Conservation (phyloP, 768 basidiomycete species). For the Candolleomyces eurysporus region DNA sequence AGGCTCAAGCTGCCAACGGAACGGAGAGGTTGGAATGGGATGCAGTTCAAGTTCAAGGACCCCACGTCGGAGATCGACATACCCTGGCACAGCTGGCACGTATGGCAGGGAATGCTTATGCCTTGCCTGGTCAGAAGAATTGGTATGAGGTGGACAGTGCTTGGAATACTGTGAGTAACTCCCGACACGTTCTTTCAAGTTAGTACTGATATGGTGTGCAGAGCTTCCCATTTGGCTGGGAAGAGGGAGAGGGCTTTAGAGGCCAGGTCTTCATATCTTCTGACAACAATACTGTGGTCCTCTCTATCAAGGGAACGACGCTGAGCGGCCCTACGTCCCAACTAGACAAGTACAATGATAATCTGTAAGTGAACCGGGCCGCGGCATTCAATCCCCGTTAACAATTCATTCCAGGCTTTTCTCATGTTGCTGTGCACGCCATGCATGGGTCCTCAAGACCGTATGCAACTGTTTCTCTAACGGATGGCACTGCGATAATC, state of each 20-base stretch:
- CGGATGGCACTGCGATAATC: conserved; percentile 70
- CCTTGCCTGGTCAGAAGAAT: conserved; percentile 59
- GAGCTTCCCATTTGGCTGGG: conserved; percentile 84
- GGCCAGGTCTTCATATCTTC: conserved; percentile 85
- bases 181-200: conserved; percentile 18
- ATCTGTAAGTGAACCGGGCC: conserved; percentile 40
- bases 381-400: not conserved
- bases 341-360: conserved; percentile 93
- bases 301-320: conserved; percentile 89
- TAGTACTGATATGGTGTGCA: conserved; percentile 19
- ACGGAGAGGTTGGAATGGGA: conserved; percentile 64
- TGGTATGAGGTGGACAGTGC: conserved; percentile 81
- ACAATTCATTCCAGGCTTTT: conserved; percentile 43
- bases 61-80: conserved; percentile 75
- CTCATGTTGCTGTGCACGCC: conserved; percentile 92
- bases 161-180: conserved; percentile 56
- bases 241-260: conserved; percentile 74
- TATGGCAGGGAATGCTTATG: conserved; percentile 91
- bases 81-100: conserved; percentile 82
- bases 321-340: conserved; percentile 82
- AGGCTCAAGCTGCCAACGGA: conserved; percentile 20
- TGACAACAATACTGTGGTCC: conserved; percentile 78
- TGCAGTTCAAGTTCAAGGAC: conserved; percentile 59
- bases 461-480: conserved; percentile 87
- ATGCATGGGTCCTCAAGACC: conserved; percentile 80